These are phyloP conservation scores for Eutypella sp. DNA, from an alignment of 2,329 filamentous ascomycete genomes.

Conservation along the genomic window DNA sequence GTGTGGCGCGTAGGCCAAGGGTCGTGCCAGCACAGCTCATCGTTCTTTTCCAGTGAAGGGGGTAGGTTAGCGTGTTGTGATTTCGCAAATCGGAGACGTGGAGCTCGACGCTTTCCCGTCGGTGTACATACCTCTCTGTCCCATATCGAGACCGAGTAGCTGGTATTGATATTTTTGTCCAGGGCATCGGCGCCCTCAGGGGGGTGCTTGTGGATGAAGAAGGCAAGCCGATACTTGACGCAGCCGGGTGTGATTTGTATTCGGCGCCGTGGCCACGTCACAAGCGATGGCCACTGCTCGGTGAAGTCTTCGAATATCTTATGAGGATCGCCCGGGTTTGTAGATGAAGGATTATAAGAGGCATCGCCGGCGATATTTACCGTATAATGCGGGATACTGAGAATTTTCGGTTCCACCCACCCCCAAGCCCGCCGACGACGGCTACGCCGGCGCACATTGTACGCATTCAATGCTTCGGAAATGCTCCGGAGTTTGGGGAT, in stretches of 20 bases:
- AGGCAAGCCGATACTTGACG: not conserved
- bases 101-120: too few relatives aligned
- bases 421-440: not conserved
- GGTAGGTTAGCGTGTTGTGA: too few relatives aligned
- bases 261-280: not conserved
- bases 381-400: not conserved
- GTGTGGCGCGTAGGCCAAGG: not conserved
- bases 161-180: not conserved
- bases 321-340: not conserved
- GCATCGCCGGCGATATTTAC: not conserved
- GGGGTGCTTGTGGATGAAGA: not conserved
- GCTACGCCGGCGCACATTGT: not conserved
- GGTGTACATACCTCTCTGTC: not conserved
- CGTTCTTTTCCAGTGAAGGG: too few relatives aligned
- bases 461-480: not conserved
- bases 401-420: not conserved
- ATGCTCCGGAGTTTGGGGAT: not conserved
- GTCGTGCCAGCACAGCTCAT: not conserved
- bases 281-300: not conserved
- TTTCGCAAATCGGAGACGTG: too few relatives aligned
- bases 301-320: not conserved
- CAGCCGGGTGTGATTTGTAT: not conserved
- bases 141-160: not conserved
- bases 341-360: not conserved
- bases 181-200: not conserved